Base-by-base conservation (phyloP, 495 filamentous ascomycete genomes). In the Podospora sp. region DNA sequence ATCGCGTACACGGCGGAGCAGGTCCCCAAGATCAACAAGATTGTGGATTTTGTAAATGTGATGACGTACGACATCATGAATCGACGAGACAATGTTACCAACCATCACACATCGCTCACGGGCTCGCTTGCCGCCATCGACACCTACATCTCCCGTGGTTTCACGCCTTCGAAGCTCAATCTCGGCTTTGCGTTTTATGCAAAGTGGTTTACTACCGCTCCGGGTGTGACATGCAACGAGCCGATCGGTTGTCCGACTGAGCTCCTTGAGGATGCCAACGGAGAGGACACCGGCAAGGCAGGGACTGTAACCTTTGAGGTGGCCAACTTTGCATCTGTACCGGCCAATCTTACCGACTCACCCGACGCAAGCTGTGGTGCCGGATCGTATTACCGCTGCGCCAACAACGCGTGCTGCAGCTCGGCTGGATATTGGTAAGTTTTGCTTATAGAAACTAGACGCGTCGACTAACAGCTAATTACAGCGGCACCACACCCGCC, bases 21-120 rank as follows among this genome's bases (percentile, higher is more conserved):
- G 46, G 82, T 85, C 2, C 86, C 86, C 24, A 76, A 83, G 72
- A 88, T 91, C 73, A 85, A 80, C 75, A 68, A 76, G n/a, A 80
- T 81, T 1, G 84, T 90, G 20, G 88, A 91, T 70, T 85, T 85
- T 69, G 78, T 90, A 74, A 90, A 90, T 67, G 82, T 89, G 49
- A 89, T 91, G 87, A 79, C 82, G 26, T 91, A 91, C 76, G 88
- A 91, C 70, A 71, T 91, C 64, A 86, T 87, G 81, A 90, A 89
- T 78, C 85, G 88, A 35, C 87, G 88, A 18, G 84, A 90, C 75
- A 86, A 81, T 68, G 72, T 76, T 22, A 90, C 88, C 6, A 77
- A 68, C 14, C 86, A 89, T 75, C 85, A 88, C 72, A 85, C 79
- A 60, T 80, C 82, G 26, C 80, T 90, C 58, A 72, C 77, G 53